phyloP scores from a whole-genome alignment of 495 filamentous ascomycete species.

The Daldinia caldariorum region DNA sequence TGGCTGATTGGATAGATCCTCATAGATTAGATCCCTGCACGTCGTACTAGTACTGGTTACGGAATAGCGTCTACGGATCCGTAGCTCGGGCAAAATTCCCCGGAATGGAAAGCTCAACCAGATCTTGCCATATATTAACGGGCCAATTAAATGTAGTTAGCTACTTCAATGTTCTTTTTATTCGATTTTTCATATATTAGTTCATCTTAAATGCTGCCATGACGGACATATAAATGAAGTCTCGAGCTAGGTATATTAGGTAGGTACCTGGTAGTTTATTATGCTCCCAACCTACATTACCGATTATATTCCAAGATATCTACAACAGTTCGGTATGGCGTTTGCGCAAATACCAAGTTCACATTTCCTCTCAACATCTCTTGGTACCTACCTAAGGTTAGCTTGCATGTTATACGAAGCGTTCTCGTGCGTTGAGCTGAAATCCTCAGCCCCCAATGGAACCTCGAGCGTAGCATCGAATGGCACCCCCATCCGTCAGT shows the following conservation, averaged over 20 bases:
- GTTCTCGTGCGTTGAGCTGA: not conserved
- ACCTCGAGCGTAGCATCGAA: not conserved
- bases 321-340: not conserved
- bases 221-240: too few relatives aligned
- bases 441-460: conserved; percentile 3
- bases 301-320: too few relatives aligned
- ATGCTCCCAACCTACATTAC: too few relatives aligned
- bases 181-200: too few relatives aligned
- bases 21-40: not conserved
- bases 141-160: too few relatives aligned
- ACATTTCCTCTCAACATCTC: not conserved
- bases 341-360: not conserved
- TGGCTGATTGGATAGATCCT: too few relatives aligned
- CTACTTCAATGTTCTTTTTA: too few relatives aligned
- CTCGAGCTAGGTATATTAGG: too few relatives aligned
- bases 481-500: not conserved
- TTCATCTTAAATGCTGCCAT: too few relatives aligned
- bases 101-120: not conserved
- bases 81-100: conserved; percentile 3
- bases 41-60: not conserved
- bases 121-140: not conserved
- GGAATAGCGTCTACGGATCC: not conserved
- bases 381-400: too few relatives aligned
- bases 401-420: not conserved
- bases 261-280: too few relatives aligned